phyloP scores from a whole-genome alignment of 179 eudicot species.

The Sideroxylon spinosum region DNA sequence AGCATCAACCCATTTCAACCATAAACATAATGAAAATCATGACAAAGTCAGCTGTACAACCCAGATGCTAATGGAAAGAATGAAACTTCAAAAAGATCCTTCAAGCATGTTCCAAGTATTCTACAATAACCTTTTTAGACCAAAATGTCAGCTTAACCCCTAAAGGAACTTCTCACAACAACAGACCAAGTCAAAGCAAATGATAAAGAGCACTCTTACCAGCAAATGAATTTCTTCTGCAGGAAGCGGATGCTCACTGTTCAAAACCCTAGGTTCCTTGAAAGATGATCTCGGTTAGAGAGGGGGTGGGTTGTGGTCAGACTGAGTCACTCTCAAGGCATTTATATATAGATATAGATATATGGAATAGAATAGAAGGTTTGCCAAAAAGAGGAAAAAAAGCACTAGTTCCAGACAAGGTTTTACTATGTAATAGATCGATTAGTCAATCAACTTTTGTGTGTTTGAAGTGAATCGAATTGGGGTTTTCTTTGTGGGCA shows the following conservation, averaged over 20 bases:
- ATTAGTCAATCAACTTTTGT: background rate
- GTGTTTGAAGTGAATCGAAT: background rate
- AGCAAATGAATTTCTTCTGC: background rate
- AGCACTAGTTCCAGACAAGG: slow-evolving; percentile 1
- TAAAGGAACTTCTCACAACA: background rate
- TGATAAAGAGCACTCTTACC: background rate
- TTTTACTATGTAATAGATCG: background rate
- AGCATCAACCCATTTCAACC: background rate
- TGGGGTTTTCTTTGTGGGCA: background rate
- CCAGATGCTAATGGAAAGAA: background rate
- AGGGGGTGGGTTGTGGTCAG: background rate
- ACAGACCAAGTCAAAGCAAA: background rate
- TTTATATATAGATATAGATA: background rate
- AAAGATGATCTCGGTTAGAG: background rate
- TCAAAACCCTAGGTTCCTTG: slow-evolving; percentile 9
- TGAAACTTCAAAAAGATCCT: background rate
- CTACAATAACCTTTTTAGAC: background rate
- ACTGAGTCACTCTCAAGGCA: background rate
- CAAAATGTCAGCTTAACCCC: background rate
- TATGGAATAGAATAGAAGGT: background rate
- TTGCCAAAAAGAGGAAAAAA: background rate
- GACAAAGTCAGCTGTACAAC: background rate
- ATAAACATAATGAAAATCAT: background rate
- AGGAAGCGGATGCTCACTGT: background rate
- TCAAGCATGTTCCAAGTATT: background rate